Evolutionary conservation across 2,329 filamentous ascomycete species (phyloP).

Genomic region (Monascus ruber): DNA sequence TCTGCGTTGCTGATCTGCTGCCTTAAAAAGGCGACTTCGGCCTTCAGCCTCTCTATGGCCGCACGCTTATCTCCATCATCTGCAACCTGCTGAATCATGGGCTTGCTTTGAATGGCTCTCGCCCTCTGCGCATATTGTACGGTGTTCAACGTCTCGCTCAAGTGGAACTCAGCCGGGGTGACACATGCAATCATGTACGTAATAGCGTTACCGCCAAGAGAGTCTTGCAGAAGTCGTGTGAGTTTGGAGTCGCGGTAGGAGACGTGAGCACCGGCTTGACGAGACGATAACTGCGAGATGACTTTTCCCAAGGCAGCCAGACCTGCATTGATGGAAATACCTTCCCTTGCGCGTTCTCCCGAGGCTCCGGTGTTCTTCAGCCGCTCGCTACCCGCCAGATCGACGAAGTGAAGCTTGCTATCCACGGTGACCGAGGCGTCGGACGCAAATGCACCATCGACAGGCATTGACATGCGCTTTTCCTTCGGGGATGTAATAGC

Average conservation of each 20-base stretch:
- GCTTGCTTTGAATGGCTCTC: constrained; percentile 93
- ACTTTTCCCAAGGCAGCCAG: constrained; percentile 93
- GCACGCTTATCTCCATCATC: constrained; percentile 93
- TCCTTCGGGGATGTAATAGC: constrained; percentile 48
- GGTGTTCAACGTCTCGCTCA: constrained; percentile 95
- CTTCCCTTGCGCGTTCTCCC: constrained; percentile 86
- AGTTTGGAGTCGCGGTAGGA: constrained; percentile 98
- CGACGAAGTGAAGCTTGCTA: constrained; percentile 97
- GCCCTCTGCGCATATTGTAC: constrained; percentile 95
- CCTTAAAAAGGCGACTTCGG: constrained; percentile 83
- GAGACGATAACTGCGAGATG: constrained; percentile 91
- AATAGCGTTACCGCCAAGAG: constrained; percentile 88
- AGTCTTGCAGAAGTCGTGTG: constrained; percentile 89
- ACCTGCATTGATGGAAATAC: constrained; percentile 95
- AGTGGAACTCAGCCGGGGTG: constrained; percentile 89
- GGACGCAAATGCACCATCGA: constrained; percentile 62
- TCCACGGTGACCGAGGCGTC: constrained; percentile 68
- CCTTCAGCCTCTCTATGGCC: constrained; percentile 82
- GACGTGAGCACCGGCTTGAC: constrained; percentile 76
- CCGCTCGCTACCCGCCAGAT: constrained; percentile 90
- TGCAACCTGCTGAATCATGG: constrained; percentile 77
- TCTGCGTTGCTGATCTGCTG: constrained; percentile 88
- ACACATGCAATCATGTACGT: constrained; percentile 99
- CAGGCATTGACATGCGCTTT: constrained; percentile 75
- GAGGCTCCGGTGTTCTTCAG: constrained; percentile 95